A percentile compares a stretch with the other conserved stretches of the same genome.
These are phyloP conservation scores for Bipolaris sorokiniana DNA, from an alignment of 2,329 filamentous ascomycete species.

Conservation along the genomic window DNA sequence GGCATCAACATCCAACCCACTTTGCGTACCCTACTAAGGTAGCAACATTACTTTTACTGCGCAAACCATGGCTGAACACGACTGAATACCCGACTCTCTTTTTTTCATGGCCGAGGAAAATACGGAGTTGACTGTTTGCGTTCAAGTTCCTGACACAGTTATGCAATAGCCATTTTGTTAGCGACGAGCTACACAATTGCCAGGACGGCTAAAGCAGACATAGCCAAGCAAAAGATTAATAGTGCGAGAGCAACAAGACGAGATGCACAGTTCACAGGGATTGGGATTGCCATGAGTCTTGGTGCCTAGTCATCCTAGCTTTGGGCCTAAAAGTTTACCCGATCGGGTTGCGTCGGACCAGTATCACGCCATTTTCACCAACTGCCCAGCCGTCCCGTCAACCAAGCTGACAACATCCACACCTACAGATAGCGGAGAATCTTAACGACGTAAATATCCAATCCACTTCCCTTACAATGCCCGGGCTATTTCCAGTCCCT, in stretches of 20 bases:
- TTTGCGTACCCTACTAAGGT: background rate
- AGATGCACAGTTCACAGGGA: background rate
- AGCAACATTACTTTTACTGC: background rate
- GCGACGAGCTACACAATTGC: background rate
- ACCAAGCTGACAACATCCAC: conserved; percentile 16
- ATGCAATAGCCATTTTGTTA: background rate
- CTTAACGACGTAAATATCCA: background rate
- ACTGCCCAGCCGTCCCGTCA: conserved; percentile 1
- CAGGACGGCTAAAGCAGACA: background rate
- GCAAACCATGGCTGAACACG: background rate
- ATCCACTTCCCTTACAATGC: conserved; percentile 7
- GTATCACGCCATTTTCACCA: conserved; percentile 28
- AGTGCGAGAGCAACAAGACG: background rate
- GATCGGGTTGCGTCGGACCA: conserved; percentile 13
- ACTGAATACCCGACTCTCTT: background rate
- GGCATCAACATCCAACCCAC: background rate
- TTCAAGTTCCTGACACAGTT: background rate
- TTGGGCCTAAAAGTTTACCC: conserved; percentile 1
- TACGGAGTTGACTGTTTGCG: background rate
- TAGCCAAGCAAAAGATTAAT: background rate
- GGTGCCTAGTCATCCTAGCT: background rate
- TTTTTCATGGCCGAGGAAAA: background rate
- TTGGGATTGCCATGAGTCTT: background rate
- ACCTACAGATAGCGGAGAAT: conserved; percentile 14
- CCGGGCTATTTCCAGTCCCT: conserved; percentile 21